phyloP scores from a whole-genome alignment of 768 basidiomycete species.

The Mycena rosella region DNA sequence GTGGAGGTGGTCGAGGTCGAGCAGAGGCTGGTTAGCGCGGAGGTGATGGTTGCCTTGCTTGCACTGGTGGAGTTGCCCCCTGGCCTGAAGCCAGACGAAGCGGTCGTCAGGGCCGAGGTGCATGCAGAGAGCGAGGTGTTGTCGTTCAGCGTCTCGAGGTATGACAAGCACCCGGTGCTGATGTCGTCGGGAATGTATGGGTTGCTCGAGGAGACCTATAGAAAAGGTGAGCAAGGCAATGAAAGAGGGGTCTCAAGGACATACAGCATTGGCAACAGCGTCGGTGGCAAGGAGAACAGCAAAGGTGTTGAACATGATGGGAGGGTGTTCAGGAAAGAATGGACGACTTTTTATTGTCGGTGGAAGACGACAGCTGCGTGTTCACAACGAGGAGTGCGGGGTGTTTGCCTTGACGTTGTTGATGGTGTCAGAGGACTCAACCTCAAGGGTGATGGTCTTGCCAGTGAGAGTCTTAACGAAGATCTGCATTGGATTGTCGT shows the following conservation, averaged over 20 bases:
- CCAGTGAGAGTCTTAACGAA: too few species aligned
- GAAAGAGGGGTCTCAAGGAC: slow-evolving; percentile 34
- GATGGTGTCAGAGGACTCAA: too few species aligned
- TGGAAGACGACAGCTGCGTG: slow-evolving; percentile 37
- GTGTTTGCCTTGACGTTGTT: too few species aligned
- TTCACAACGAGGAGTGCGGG: too few species aligned
- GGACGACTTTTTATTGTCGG: slow-evolving; percentile 59
- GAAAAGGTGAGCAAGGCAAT: slow-evolving; percentile 5
- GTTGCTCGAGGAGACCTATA: slow-evolving; percentile 45
- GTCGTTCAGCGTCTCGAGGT: slow-evolving; percentile 72
- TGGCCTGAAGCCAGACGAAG: slow-evolving; percentile 68
- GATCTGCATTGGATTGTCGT: too few species aligned
- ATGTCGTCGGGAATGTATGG: slow-evolving; percentile 79
- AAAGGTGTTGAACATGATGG: slow-evolving; percentile 40
- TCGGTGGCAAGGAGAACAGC: slow-evolving; percentile 63
- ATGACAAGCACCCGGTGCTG: slow-evolving; percentile 65
- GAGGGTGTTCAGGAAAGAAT: slow-evolving; percentile 52
- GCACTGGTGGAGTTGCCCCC: slow-evolving; percentile 51
- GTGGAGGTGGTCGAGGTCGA: slow-evolving; percentile 52
- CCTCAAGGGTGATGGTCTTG: too few species aligned
- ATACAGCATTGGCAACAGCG: slow-evolving; percentile 62
- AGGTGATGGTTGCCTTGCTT: slow-evolving; percentile 59
- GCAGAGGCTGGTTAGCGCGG: slow-evolving; percentile 71
- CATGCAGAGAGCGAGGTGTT: slow-evolving; percentile 71
- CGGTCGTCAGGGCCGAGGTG: slow-evolving; percentile 69